Evolutionary conservation across 2,329 filamentous ascomycete genomes (phyloP).

Genomic region (Aspergillus aculeatinus): DNA sequence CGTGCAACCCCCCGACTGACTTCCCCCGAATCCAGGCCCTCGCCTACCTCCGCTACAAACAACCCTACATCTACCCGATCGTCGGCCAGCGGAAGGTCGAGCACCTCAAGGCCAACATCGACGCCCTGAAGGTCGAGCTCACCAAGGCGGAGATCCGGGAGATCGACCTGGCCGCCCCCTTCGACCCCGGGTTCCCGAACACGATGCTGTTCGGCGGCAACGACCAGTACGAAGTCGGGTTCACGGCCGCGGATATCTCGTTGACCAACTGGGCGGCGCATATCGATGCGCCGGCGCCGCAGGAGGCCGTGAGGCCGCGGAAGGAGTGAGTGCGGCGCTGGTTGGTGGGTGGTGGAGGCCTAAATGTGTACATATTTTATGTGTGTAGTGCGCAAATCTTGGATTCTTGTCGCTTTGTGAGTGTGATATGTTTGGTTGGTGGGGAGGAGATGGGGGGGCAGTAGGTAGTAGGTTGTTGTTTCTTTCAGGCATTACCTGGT

Average conservation of each 20-base stretch:
- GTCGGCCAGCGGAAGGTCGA: constrained; percentile 55
- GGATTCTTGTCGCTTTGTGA: too few relatives aligned
- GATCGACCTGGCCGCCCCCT: constrained; percentile 54
- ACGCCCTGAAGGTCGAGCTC: constrained; percentile 53
- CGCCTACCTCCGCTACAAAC: constrained; percentile 55
- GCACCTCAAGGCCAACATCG: constrained; percentile 56
- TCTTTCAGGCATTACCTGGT: too few relatives aligned
- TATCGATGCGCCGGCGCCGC: constrained; percentile 10
- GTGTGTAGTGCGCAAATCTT: too few relatives aligned
- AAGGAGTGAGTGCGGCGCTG: background rate
- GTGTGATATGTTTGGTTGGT: too few relatives aligned
- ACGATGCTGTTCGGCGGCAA: constrained; percentile 5
- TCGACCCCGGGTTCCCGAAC: constrained; percentile 51
- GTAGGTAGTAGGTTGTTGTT: too few relatives aligned
- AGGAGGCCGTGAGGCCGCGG: background rate
- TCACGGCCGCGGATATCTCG: constrained; percentile 11
- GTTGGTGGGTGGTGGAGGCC: too few relatives aligned
- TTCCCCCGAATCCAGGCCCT: constrained; percentile 31
- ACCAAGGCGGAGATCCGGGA: constrained; percentile 54
- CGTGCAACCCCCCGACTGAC: background rate
- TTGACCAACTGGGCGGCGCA: constrained; percentile 9
- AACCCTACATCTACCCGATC: constrained; percentile 55
- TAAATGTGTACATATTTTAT: background rate
- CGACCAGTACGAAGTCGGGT: constrained; percentile 4
- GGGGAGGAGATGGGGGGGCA: too few relatives aligned